These are phyloP conservation scores for Jatropha podagrica DNA, from an alignment of 441 rosid species.

Conservation along the genomic window DNA sequence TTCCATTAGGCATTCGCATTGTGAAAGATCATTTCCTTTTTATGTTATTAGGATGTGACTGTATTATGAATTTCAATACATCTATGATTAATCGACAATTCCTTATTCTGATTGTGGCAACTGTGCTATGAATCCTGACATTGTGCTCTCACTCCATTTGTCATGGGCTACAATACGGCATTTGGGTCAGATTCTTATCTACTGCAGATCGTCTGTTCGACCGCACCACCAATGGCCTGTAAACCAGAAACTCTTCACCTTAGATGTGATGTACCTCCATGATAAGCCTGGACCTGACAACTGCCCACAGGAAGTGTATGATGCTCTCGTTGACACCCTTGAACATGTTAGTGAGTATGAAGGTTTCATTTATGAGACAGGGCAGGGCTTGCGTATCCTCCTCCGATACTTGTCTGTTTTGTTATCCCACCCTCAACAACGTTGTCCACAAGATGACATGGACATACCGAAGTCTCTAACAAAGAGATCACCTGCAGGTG, in stretches of 20 bases:
- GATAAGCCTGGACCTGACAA: constrained; percentile 89
- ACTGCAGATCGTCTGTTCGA: constrained; percentile 77
- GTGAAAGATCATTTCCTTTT: background rate
- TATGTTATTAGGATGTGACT: too few species aligned
- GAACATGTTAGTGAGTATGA: constrained; percentile 82
- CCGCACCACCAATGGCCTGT: constrained; percentile 78
- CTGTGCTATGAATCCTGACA: constrained; percentile 4
- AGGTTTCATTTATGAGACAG: constrained; percentile 82
- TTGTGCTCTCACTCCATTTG: constrained; percentile 2
- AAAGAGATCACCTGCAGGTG: constrained; percentile 54
- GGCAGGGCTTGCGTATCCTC: constrained; percentile 68
- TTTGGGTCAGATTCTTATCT: constrained; percentile 62
- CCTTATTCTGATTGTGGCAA: background rate
- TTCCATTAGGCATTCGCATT: constrained; percentile 9
- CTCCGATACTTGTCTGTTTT: constrained; percentile 64
- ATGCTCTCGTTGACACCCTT: constrained; percentile 72
- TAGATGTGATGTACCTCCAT: constrained; percentile 92
- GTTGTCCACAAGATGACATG: constrained; percentile 67
- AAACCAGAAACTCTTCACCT: constrained; percentile 78
- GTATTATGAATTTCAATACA: constrained; percentile 1
- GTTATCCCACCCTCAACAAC: constrained; percentile 85
- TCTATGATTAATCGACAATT: background rate
- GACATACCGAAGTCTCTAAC: constrained; percentile 74
- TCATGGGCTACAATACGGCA: background rate
- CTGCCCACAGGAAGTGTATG: constrained; percentile 87